Base-by-base conservation (phyloP, 768 basidiomycete genomes). In the Boletus bicolor region DNA sequence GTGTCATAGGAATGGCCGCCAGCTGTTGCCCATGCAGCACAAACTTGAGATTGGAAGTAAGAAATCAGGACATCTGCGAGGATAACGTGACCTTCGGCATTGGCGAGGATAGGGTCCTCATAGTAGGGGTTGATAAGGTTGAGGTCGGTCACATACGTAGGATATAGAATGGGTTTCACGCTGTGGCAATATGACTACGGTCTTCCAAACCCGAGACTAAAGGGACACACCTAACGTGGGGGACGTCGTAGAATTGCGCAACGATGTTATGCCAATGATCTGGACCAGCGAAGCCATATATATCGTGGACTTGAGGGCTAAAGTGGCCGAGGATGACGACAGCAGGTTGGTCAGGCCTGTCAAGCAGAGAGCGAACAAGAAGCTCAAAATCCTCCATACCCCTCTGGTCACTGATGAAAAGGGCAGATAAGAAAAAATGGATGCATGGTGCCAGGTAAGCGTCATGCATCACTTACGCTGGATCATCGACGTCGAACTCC, bases 161-260 rank as follows among this genome's bases (percentile, higher is more conserved):
- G 82, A 73, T 92, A 96, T 3, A 96, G 71, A 32, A 89, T 74
- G 12, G 93, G 82, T 72, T 96, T 96, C 57, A 84, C 81, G 71
- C 87, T 91, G 62, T 42, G 49, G 14, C 11, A 49, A 51, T 4
- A 19, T 57, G 7, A 62, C n/a, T 7, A 45, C 10, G 11, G 21
- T 15, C 11, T 44, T 24, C 38, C n/a, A 46, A 26, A 34, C 24
- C 50, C 0, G 37, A 32, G 32, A 28, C 14, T 38, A 28, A 44
- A 26, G 5, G 9, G 14, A 26, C 75, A 41, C 44, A 83, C 85
- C 82, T 84, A 64, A 99, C 77, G 69, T 98, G 92, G 0, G 96
- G 95, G 28, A 98, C 84, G 68, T 99, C 97, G 76, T 99, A 99
- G 76, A 93, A 98, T 68, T 95, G 93, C 2, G 97, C 91, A 1